Base-by-base conservation (phyloP, 352 stramenopile species). In the Globisporangium okanoganense region DNA sequence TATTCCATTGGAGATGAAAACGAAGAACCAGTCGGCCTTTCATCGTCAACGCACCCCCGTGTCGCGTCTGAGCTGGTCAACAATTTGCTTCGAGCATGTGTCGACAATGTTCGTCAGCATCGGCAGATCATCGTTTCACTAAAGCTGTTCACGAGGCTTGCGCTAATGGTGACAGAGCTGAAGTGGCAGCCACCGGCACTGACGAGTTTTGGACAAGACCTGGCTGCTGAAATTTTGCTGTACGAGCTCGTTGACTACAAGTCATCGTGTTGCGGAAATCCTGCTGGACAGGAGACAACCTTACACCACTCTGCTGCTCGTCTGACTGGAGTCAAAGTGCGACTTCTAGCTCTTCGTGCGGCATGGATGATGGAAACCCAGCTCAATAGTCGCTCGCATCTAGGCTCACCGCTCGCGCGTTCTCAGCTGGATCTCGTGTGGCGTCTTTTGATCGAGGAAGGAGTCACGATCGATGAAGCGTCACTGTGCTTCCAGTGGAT, bases 401-500 rank as follows among this genome's bases (percentile, higher is more conserved):
- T 43, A 41, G 29, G 54, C 51, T 33, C 57, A 73, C 49, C 55
- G 8, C 64, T 73, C 38, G 64, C 33, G 0, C 44, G 31, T 24
- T 45, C 53, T 22, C 64, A 84, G 22, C 31, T 85, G 2, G 64
- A 79, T 35, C 47, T 52, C 13, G 38, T 89, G 14, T 93, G 84
- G 84, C 16, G 70, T 8, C 43, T 78, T 22, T 72, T 85, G 43
- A 57, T 91, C 9, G 50, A 67, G 12, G 29, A 75, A 10, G 61
- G 76, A 0, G 62, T 62, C 9, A 27, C 75, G 2, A n/a, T 48
- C 18, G 78, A 87, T 41, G 82, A 90, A 56, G 64, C 72, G 0
- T 71, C 82, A 5, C 64, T 92, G 3, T 89, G 73, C 52, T 93
- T 93, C 43, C 75, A 90, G 27, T 93, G 84, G 84, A 71, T 92